Evolutionary conservation across 805 yeast genomes (phyloP).

Genomic region (Saccharomycopsis amapae): DNA sequence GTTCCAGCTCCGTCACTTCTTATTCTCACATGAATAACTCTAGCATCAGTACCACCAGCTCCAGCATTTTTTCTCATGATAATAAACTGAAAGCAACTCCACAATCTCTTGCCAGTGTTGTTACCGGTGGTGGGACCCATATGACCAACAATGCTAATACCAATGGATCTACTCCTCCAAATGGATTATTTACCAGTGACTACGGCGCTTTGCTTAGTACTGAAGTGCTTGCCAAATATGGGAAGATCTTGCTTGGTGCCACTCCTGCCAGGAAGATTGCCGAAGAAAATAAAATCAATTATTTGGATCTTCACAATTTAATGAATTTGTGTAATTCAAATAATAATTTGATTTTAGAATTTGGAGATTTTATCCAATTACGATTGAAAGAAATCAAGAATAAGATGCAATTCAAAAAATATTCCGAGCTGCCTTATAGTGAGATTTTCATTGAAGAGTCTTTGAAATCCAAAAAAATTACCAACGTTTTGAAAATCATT

Average conservation of each 20-base stretch:
- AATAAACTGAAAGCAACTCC: no score
- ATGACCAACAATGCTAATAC: background rate
- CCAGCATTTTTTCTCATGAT: constrained; percentile 1
- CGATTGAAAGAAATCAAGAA: constrained; percentile 9
- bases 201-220: background rate
- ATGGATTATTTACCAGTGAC: background rate
- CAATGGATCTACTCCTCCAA: no score
- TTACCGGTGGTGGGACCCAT: background rate
- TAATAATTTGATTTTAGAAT: constrained; percentile 18
- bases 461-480: constrained; percentile 5
- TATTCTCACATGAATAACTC: constrained; percentile 3
- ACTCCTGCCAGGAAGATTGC: constrained; percentile 18
- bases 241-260: constrained; percentile 9
- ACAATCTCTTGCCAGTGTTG: background rate
- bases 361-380: constrained; percentile 18
- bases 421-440: constrained; percentile 2
- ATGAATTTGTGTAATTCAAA: constrained; percentile 17
- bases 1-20: background rate
- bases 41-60: constrained; percentile 2
- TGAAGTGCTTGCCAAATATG: constrained; percentile 7
- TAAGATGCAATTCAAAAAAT: constrained; percentile 9
- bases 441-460: constrained; percentile 17
- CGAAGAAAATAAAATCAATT: constrained; percentile 11
- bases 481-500: constrained; percentile 39
- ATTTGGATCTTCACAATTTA: constrained; percentile 13